Evolutionary conservation across 441 rosid genomes (phyloP).

Genomic region (Pelargonium citronellum): DNA sequence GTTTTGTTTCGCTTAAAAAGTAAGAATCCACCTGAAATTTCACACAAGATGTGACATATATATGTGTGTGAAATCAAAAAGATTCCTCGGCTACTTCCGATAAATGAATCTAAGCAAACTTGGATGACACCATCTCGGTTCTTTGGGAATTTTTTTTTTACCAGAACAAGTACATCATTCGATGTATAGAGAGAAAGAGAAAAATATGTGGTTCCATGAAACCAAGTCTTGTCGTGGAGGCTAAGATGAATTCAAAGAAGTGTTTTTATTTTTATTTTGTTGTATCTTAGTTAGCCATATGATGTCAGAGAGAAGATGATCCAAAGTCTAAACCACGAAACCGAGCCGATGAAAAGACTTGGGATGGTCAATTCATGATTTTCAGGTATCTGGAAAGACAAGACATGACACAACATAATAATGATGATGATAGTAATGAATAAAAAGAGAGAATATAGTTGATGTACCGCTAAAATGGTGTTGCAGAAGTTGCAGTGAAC

Average conservation of each 20-base stretch:
- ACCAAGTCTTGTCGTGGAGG: too few species aligned
- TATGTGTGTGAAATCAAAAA: background rate
- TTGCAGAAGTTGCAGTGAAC: slow-evolving; percentile 98
- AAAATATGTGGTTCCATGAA: too few species aligned
- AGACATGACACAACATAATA: background rate
- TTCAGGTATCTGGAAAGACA: too few species aligned
- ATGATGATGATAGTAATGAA: background rate
- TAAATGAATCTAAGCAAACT: background rate
- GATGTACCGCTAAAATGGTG: slow-evolving; percentile 78
- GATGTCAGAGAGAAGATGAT: too few species aligned
- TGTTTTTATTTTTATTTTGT: too few species aligned
- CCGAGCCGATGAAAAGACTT: too few species aligned
- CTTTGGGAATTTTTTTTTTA: background rate
- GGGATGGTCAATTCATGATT: too few species aligned
- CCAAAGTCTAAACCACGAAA: too few species aligned
- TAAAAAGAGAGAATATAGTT: slow-evolving; percentile 13
- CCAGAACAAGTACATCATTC: background rate
- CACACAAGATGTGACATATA: slow-evolving; percentile 4
- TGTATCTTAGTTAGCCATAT: too few species aligned
- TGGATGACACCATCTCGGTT: background rate
- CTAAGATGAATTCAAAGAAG: too few species aligned
- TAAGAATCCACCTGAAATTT: slow-evolving; percentile 2
- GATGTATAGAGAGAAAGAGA: too few species aligned
- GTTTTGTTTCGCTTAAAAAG: background rate
- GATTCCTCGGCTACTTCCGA: background rate